A percentile compares a stretch with the other conserved stretches of the same genome.
These are phyloP conservation scores for Microascus cirrosus DNA, from an alignment of 2,329 filamentous ascomycete genomes.

Conservation along the genomic window DNA sequence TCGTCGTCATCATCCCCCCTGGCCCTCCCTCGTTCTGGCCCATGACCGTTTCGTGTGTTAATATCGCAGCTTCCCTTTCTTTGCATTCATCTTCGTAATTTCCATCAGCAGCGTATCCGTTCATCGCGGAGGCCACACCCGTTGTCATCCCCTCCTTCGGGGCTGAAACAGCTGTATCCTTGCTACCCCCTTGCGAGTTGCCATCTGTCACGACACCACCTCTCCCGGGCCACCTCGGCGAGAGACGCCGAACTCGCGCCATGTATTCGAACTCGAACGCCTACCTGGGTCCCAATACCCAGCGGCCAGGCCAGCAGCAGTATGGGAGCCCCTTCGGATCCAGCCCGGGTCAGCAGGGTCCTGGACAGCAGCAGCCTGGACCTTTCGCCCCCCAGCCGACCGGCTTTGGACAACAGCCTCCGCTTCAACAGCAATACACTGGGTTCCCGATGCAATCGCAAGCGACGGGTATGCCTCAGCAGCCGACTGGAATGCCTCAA, in stretches of 20 bases:
- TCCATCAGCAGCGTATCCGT: not conserved
- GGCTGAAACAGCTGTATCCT: not conserved
- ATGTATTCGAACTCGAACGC: constrained; percentile 92
- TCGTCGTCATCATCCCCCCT: constrained; percentile 7
- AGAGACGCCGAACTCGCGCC: constrained; percentile 11
- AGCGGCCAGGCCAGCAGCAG: constrained; percentile 56
- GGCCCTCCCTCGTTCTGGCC: not conserved
- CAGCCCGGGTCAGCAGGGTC: constrained; percentile 31
- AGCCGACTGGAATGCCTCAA: constrained; percentile 36
- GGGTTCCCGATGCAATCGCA: constrained; percentile 44
- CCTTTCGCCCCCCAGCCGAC: constrained; percentile 49
- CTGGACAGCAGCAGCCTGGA: constrained; percentile 34
- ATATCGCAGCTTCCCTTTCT: constrained; percentile 2
- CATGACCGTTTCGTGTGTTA: not conserved
- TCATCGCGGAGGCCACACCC: not conserved
- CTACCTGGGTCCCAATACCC: constrained; percentile 68
- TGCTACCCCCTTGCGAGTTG: constrained; percentile 28
- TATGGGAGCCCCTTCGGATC: constrained; percentile 40
- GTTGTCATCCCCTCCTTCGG: not conserved
- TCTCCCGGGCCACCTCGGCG: constrained; percentile 81
- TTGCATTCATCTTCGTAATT: not conserved
- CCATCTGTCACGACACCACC: constrained; percentile 74
- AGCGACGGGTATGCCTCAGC: constrained; percentile 35
- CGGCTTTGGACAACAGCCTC: constrained; percentile 35
- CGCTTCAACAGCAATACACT: constrained; percentile 46